Percentiles rank a stretch among this genome's conserved stretches.
phyloP scores from a whole-genome alignment of 805 yeast genomes.

The Ogataea degrootiae region DNA sequence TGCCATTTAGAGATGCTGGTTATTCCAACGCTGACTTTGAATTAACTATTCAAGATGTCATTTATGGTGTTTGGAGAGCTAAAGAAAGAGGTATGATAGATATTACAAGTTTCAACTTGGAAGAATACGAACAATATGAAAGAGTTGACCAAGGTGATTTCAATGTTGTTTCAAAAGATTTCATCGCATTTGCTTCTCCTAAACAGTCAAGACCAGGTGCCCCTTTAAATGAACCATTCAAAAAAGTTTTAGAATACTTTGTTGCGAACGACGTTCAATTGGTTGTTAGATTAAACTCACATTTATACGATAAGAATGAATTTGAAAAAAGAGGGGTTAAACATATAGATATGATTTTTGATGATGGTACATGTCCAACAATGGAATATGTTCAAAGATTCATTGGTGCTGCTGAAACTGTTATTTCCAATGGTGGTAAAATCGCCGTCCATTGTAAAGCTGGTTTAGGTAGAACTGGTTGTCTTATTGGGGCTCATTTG shows the following conservation, averaged over 20 bases:
- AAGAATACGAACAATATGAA: slow-evolving; percentile 91
- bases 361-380: slow-evolving; percentile 97
- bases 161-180: slow-evolving; percentile 85
- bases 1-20: slow-evolving; percentile 96
- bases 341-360: slow-evolving; percentile 94
- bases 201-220: slow-evolving; percentile 56
- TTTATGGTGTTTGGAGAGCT: slow-evolving; percentile 97
- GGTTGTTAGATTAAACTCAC: slow-evolving; percentile 90
- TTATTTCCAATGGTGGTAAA: slow-evolving; percentile 80
- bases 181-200: slow-evolving; percentile 97
- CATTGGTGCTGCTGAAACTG: slow-evolving; percentile 91
- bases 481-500: slow-evolving; percentile 94
- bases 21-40: slow-evolving; percentile 94
- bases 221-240: slow-evolving; percentile 67
- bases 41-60: slow-evolving; percentile 88
- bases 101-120: slow-evolving; percentile 79
- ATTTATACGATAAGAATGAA: slow-evolving; percentile 78
- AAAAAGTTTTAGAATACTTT: slow-evolving; percentile 77
- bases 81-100: slow-evolving; percentile 88
- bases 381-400: slow-evolving; percentile 89
- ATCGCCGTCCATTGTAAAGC: slow-evolving; percentile 99
- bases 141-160: slow-evolving; percentile 97
- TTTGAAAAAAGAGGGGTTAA: slow-evolving; percentile 79
- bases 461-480: slow-evolving; percentile 96
- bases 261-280: slow-evolving; percentile 68